Conservation (phyloP, 2,329 filamentous ascomycete genomes). For the Helicocarpus griseus region DNA sequence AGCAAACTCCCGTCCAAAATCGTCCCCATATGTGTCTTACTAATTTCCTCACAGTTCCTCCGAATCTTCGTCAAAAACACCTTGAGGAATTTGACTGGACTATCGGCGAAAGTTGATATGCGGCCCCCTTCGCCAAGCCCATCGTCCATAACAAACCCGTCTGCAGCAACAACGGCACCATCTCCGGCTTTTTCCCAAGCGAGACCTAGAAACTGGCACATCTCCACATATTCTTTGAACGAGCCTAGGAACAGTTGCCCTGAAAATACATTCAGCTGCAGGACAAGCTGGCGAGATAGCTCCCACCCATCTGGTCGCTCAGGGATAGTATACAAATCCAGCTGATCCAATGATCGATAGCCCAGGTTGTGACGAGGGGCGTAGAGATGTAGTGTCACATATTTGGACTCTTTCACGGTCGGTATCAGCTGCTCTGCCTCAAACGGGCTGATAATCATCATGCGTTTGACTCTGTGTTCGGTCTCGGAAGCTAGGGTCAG, state of each 20-base stretch:
- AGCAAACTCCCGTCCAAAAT: slow-evolving; percentile 31
- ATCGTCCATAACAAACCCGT: slow-evolving; percentile 17
- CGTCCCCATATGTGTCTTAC: slow-evolving; percentile 38
- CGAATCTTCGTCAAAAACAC: slow-evolving; percentile 25
- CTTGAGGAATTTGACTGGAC: slow-evolving; percentile 35
- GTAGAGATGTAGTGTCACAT: slow-evolving; percentile 42
- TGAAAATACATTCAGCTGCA: slow-evolving; percentile 54
- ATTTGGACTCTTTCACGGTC: slow-evolving; percentile 24
- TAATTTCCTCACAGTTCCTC: slow-evolving; percentile 30
- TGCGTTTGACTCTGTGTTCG: neutral
- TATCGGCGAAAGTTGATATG: slow-evolving; percentile 25
- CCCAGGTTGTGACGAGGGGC: slow-evolving; percentile 38
- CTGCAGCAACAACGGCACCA: slow-evolving; percentile 20
- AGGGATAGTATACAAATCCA: slow-evolving; percentile 8
- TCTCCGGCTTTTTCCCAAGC: slow-evolving; percentile 12
- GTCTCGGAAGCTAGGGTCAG: slow-evolving; percentile 23
- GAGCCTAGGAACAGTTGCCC: slow-evolving; percentile 55
- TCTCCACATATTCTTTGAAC: slow-evolving; percentile 42
- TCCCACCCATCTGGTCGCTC: no score
- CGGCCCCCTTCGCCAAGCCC: slow-evolving; percentile 7
- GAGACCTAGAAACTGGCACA: slow-evolving; percentile 12
- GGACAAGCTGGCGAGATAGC: neutral
- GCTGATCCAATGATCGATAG: slow-evolving; percentile 30
- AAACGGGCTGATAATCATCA: slow-evolving; percentile 50
- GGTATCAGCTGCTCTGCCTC: slow-evolving; percentile 48